phyloP scores from a whole-genome alignment of 2,329 filamentous ascomycete species.

The Xylariales sp. region DNA sequence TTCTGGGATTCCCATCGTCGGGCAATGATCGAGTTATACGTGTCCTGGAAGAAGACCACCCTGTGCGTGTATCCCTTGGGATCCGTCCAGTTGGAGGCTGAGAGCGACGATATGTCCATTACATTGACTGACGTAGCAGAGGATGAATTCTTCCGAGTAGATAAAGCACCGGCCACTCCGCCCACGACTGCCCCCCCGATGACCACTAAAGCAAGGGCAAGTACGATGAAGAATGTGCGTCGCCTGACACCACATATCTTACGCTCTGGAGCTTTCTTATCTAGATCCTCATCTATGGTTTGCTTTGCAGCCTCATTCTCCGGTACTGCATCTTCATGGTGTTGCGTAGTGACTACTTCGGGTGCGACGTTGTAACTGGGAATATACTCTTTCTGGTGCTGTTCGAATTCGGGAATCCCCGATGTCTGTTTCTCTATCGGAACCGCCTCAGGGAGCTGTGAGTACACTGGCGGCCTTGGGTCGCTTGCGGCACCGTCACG shows the following conservation, averaged over 20 bases:
- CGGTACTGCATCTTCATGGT: background rate
- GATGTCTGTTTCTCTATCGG: background rate
- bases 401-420: too few relatives aligned
- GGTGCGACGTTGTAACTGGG: background rate
- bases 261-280: constrained; percentile 1
- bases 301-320: background rate
- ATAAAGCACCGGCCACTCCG: constrained; percentile 16
- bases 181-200: constrained; percentile 15
- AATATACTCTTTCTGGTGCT: background rate
- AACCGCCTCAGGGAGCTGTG: background rate
- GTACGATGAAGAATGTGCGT: constrained; percentile 14
- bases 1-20: constrained; percentile 23
- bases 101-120: constrained; percentile 16
- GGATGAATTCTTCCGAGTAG: background rate
- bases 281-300: background rate
- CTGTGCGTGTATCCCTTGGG: constrained; percentile 13
- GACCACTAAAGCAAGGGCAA: constrained; percentile 11
- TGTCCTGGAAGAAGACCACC: constrained; percentile 23
- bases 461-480: background rate
- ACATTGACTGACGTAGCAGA: constrained; percentile 6
- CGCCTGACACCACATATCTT: constrained; percentile 15
- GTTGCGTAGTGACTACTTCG: background rate
- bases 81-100: constrained; percentile 23
- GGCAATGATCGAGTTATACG: constrained; percentile 16
- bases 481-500: background rate